These are phyloP conservation scores for Candida cerambycidarum DNA, from an alignment of 805 yeast genomes.

Conservation along the genomic window DNA sequence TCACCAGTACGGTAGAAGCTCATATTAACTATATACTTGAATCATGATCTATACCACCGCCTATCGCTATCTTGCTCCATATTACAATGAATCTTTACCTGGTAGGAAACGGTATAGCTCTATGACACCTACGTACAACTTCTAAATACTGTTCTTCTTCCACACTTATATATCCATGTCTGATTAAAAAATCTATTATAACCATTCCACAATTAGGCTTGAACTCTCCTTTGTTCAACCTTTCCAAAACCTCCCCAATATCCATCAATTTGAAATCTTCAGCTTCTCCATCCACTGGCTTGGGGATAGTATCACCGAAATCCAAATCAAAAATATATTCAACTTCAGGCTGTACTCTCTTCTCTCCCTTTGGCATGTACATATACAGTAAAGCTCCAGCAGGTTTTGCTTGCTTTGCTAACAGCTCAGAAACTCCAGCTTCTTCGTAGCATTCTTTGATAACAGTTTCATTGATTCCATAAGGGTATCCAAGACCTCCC, in stretches of 20 bases:
- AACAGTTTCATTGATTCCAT: conserved; percentile 71
- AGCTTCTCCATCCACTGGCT: conserved; percentile 56
- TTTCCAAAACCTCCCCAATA: conserved; percentile 52
- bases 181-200: conserved; percentile 78
- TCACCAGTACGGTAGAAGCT: no score
- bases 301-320: conserved; percentile 51
- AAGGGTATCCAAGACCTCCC: conserved; percentile 88
- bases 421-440: conserved; percentile 66
- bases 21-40: no score
- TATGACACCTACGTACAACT: conserved; percentile 60
- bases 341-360: conserved; percentile 84
- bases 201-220: conserved; percentile 88
- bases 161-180: conserved; percentile 72
- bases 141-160: conserved; percentile 70
- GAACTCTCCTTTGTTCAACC: conserved; percentile 61
- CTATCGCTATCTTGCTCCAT: no score
- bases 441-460: conserved; percentile 89
- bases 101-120: conserved; percentile 74
- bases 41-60: no score
- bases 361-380: conserved; percentile 40
- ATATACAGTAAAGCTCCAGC: conserved; percentile 74
- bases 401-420: conserved; percentile 47
- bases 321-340: conserved; percentile 76
- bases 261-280: conserved; percentile 66
- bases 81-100: no score